Evolutionary conservation across 1,284 basidiomycete genomes (phyloP).

Genomic region (Leccinum huronense): DNA sequence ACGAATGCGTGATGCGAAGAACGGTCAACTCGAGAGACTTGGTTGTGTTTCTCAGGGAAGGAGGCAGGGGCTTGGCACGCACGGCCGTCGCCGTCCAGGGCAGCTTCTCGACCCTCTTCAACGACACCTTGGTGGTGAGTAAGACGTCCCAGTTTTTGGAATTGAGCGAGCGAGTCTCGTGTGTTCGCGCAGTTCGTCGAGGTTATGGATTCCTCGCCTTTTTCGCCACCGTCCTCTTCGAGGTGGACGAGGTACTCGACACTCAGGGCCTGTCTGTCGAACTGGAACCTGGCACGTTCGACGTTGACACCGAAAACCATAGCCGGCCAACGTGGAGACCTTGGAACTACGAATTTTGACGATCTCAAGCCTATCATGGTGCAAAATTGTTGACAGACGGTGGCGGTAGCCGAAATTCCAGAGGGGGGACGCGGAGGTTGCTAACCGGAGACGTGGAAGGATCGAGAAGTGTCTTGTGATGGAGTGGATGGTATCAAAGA

Average conservation of each 20-base stretch:
- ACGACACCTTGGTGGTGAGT: conserved; percentile 65
- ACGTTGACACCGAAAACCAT: conserved; percentile 81
- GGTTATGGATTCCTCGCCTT: conserved; percentile 42
- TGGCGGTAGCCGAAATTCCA: conserved; percentile 73
- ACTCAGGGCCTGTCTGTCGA: conserved; percentile 77
- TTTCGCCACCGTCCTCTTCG: conserved; percentile 48
- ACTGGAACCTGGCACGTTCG: conserved; percentile 74
- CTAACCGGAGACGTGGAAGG: conserved; percentile 63
- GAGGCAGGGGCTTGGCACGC: conserved; percentile 43
- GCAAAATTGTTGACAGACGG: conserved; percentile 70
- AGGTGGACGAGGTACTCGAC: conserved; percentile 88
- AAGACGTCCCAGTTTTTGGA: conserved; percentile 91
- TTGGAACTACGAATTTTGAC: conserved; percentile 72
- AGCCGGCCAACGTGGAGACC: conserved; percentile 75
- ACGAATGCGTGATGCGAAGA: conserved; percentile 69
- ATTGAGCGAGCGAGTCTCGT: conserved; percentile 70
- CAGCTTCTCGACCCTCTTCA: conserved; percentile 67
- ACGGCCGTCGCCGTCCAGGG: conserved; percentile 75
- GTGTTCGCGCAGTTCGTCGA: conserved; percentile 62
- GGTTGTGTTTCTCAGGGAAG: conserved; percentile 35
- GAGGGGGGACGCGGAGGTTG: conserved; percentile 73
- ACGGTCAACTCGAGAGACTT: conserved; percentile 57
- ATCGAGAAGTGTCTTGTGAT: conserved; percentile 37
- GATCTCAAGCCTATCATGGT: conserved; percentile 78
- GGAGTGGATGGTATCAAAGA: conserved; percentile 30